Conservation (phyloP, 305 asterid genomes). For the Fraxinus paxiana region DNA sequence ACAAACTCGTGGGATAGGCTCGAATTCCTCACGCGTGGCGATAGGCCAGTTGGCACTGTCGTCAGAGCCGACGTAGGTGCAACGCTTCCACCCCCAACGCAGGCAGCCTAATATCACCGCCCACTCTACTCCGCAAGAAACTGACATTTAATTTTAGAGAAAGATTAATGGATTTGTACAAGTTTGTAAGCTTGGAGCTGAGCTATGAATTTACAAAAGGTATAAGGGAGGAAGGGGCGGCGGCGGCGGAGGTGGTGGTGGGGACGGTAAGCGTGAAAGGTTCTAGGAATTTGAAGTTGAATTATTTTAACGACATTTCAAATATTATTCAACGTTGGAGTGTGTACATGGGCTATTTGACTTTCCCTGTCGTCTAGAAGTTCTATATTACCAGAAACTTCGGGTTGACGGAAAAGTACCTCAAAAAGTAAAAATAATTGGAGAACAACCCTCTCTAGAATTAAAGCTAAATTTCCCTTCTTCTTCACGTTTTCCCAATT, state of each 20-base stretch:
- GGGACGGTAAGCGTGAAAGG: not conserved
- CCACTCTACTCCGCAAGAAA: slow-evolving; percentile 77
- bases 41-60: slow-evolving; percentile 80
- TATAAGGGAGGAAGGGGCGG: not conserved
- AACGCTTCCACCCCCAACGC: slow-evolving; percentile 98
- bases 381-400: not conserved
- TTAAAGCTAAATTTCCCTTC: too few species aligned
- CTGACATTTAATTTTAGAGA: slow-evolving; percentile 48
- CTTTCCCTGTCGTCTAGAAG: not conserved
- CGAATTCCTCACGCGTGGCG: slow-evolving; percentile 74
- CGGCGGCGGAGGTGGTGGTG: not conserved
- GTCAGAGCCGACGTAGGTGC: slow-evolving; percentile 86
- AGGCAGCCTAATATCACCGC: slow-evolving; percentile 66
- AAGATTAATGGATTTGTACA: not conserved
- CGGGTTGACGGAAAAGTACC: not conserved
- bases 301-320: not conserved
- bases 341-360: not conserved
- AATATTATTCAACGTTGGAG: not conserved
- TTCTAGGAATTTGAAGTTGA: not conserved
- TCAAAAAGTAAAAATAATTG: not conserved
- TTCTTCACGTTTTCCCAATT: too few species aligned
- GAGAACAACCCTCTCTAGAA: too few species aligned
- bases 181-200: not conserved
- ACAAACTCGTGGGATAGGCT: slow-evolving; percentile 74
- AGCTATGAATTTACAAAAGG: not conserved